phyloP scores from a whole-genome alignment of 345 rosid genomes.

The Gossypium australe region DNA sequence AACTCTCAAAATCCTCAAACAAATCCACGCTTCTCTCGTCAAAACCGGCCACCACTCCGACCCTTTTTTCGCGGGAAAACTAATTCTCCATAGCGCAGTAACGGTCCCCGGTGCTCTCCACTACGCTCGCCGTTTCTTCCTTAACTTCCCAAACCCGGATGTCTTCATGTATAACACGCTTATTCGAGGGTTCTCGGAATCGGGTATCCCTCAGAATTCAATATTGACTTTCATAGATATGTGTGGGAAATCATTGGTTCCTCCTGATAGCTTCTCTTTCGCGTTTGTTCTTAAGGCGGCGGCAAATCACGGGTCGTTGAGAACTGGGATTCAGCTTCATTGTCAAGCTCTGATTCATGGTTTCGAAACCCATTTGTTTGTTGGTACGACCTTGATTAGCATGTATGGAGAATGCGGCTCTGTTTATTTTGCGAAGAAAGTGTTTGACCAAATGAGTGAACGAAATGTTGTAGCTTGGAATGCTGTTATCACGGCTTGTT shows the following conservation, averaged over 20 bases:
- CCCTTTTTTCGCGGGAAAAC: constrained; percentile 48
- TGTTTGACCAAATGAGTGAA: constrained; percentile 49
- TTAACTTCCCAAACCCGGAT: constrained; percentile 44
- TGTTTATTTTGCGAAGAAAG: constrained; percentile 35
- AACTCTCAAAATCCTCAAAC: constrained; percentile 40
- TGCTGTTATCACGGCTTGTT: constrained; percentile 40
- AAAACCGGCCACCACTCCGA: constrained; percentile 42
- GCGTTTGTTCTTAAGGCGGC: constrained; percentile 61
- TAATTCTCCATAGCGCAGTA: constrained; percentile 47
- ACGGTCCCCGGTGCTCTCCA: constrained; percentile 35
- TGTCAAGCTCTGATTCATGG: constrained; percentile 44
- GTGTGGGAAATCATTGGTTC: constrained; percentile 29
- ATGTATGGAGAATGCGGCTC: constrained; percentile 53
- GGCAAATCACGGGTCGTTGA: constrained; percentile 37
- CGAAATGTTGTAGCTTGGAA: constrained; percentile 55
- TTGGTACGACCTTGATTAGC: constrained; percentile 53
- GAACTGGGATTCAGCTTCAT: constrained; percentile 52
- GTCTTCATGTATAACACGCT: constrained; percentile 71
- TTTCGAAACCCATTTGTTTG: constrained; percentile 45
- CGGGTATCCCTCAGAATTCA: constrained; percentile 38
- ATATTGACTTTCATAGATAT: constrained; percentile 37
- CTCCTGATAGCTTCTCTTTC: constrained; percentile 68
- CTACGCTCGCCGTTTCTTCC: constrained; percentile 45
- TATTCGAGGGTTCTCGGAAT: constrained; percentile 55
- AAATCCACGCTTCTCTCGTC: constrained; percentile 43